A percentile compares a stretch with the other conserved stretches of the same genome.
These are phyloP conservation scores for Aegilops tauschii DNA, from an alignment of 176 grass and related monocot genomes.

Conservation along the genomic window DNA sequence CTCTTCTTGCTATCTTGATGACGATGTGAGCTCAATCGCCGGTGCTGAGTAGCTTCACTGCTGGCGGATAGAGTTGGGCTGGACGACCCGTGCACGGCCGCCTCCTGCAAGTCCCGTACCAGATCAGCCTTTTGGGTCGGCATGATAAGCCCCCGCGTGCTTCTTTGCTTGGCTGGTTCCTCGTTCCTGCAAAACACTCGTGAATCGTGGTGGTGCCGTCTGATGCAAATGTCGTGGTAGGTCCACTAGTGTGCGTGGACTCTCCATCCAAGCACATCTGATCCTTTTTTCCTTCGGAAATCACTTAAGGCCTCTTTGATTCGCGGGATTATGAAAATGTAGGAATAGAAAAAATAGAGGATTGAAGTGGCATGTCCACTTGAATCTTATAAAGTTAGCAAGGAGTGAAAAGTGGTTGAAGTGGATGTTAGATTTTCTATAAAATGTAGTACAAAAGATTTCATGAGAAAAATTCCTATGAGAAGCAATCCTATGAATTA, in stretches of 20 bases:
- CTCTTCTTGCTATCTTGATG: not conserved
- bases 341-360: too few relatives aligned
- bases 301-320: too few relatives aligned
- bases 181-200: not conserved
- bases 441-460: too few relatives aligned
- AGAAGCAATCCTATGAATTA: too few relatives aligned
- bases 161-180: not conserved
- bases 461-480: too few relatives aligned
- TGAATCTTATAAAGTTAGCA: too few relatives aligned
- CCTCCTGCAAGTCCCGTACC: not conserved
- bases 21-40: not conserved
- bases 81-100: not conserved
- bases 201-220: not conserved
- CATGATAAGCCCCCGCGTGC: not conserved
- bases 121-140: not conserved
- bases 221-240: not conserved
- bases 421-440: too few relatives aligned
- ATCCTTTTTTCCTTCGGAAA: not conserved
- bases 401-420: too few relatives aligned
- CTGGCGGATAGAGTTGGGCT: slow-evolving; percentile 26
- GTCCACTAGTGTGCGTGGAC: not conserved
- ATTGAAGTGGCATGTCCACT: too few relatives aligned
- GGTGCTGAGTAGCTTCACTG: slow-evolving; percentile 2
- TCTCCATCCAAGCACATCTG: not conserved
- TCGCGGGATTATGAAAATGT: too few relatives aligned